Evolutionary conservation across 352 stramenopile genomes (phyloP).

Genomic region (Aphanomyces euteiches): DNA sequence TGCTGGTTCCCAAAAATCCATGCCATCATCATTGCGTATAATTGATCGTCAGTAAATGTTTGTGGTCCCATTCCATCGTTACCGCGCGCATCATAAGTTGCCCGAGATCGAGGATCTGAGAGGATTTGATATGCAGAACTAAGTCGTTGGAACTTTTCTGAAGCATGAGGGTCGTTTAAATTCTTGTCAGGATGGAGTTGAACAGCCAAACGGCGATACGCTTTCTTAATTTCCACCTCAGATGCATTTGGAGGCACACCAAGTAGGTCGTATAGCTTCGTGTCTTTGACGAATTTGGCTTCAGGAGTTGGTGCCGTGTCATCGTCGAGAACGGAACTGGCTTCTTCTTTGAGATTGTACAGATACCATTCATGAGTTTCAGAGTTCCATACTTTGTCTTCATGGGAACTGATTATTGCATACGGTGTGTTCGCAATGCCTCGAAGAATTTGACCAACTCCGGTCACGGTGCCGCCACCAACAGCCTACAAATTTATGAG

Average conservation of each 20-base stretch:
- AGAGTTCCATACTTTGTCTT: slow-evolving; percentile 77
- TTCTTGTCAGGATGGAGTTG: slow-evolving; percentile 77
- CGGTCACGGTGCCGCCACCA: slow-evolving; percentile 28
- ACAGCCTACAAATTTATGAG: slow-evolving; percentile 15
- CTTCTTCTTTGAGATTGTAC: slow-evolving; percentile 44
- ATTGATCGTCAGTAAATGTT: slow-evolving; percentile 29
- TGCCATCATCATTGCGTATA: slow-evolving; percentile 56
- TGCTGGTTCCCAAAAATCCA: slow-evolving; percentile 65
- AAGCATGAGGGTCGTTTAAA: slow-evolving; percentile 45
- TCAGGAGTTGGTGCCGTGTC: slow-evolving; percentile 13
- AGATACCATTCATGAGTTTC: slow-evolving; percentile 52
- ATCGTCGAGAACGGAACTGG: slow-evolving; percentile 36
- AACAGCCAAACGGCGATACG: slow-evolving; percentile 60
- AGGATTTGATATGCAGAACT: slow-evolving; percentile 67
- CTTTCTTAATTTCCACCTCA: slow-evolving; percentile 48
- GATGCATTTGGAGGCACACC: slow-evolving; percentile 42
- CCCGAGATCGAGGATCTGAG: slow-evolving; percentile 45
- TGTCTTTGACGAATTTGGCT: slow-evolving; percentile 7
- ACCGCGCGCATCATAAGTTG: not conserved
- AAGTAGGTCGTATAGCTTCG: slow-evolving; percentile 31
- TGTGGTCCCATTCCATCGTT: not conserved
- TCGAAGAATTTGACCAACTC: slow-evolving; percentile 31
- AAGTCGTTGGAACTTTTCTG: slow-evolving; percentile 63
- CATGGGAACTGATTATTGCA: slow-evolving; percentile 25
- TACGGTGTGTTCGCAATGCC: slow-evolving; percentile 32